These are phyloP conservation scores for Xylaria acuta DNA, from an alignment of 495 filamentous ascomycete species.

Conservation along the genomic window DNA sequence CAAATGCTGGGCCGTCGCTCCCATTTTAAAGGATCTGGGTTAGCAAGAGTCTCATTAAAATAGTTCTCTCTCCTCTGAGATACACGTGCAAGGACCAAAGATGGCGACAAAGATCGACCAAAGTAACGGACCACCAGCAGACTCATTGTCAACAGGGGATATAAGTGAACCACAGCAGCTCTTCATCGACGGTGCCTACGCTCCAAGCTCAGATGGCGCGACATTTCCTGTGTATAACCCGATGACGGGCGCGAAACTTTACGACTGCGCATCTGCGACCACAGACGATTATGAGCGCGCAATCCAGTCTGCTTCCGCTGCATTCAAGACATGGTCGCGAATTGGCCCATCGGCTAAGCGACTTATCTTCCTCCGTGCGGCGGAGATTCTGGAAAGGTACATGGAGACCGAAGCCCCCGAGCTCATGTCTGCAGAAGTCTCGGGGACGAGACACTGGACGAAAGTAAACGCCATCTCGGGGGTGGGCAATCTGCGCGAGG, in stretches of 20 bases:
- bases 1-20: neutral
- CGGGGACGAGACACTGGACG: slow-evolving; percentile 42
- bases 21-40: neutral
- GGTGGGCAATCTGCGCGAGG: slow-evolving; percentile 64
- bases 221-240: slow-evolving; percentile 71
- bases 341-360: slow-evolving; percentile 64
- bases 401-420: slow-evolving; percentile 66
- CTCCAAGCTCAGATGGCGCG: slow-evolving; percentile 52
- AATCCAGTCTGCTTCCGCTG: slow-evolving; percentile 63
- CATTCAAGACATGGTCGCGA: slow-evolving; percentile 69
- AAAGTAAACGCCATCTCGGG: slow-evolving; percentile 61
- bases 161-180: slow-evolving; percentile 51
- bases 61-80: neutral
- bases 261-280: slow-evolving; percentile 64
- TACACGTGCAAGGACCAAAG: neutral
- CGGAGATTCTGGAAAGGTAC: slow-evolving; percentile 67
- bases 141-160: neutral
- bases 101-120: neutral
- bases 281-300: slow-evolving; percentile 63
- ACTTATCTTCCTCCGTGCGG: slow-evolving; percentile 69
- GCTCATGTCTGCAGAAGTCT: slow-evolving; percentile 50
- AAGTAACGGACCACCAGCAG: neutral
- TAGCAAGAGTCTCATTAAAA: neutral
- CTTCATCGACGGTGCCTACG: slow-evolving; percentile 66
- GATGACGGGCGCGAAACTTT: slow-evolving; percentile 59